These are phyloP conservation scores for Leonotis leonurus DNA, from an alignment of 257 asterid species.

Conservation along the genomic window DNA sequence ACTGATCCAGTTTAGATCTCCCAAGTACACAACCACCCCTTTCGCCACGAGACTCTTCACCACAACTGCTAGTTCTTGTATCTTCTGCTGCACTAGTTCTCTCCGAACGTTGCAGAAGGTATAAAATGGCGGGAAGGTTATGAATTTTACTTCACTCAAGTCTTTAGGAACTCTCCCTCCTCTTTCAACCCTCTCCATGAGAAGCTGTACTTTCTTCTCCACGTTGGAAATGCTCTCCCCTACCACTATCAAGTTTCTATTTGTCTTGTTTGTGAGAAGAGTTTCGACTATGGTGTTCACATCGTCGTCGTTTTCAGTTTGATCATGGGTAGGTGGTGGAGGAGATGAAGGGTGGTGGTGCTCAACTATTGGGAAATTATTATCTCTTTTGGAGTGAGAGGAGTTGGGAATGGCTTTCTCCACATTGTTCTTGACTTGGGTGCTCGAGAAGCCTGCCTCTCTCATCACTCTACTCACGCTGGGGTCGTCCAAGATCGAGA, in stretches of 20 bases:
- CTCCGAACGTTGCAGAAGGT: conserved; percentile 37
- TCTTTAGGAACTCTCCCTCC: too few relatives aligned
- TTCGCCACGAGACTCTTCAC: conserved; percentile 39
- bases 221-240: conserved; percentile 41
- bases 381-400: too few relatives aligned
- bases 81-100: conserved; percentile 49
- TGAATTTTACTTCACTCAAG: conserved; percentile 42
- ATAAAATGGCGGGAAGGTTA: conserved; percentile 42
- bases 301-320: conserved; percentile 18
- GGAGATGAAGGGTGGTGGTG: neutral
- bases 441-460: conserved; percentile 72
- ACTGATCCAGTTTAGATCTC: conserved; percentile 64
- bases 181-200: conserved; percentile 45
- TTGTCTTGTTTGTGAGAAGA: conserved; percentile 18
- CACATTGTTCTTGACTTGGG: conserved; percentile 60
- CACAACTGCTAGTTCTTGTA: conserved; percentile 36
- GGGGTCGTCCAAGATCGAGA: conserved; percentile 71
- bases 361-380: too few relatives aligned
- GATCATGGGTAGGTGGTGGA: neutral
- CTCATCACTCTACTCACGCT: conserved; percentile 83
- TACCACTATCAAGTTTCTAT: conserved; percentile 38
- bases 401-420: conserved; percentile 37
- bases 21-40: conserved; percentile 65
- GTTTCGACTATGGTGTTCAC: conserved; percentile 31
- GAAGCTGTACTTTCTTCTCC: conserved; percentile 38